These are phyloP conservation scores for Fraxinus americana DNA, from an alignment of 257 asterid species.

Conservation along the genomic window DNA sequence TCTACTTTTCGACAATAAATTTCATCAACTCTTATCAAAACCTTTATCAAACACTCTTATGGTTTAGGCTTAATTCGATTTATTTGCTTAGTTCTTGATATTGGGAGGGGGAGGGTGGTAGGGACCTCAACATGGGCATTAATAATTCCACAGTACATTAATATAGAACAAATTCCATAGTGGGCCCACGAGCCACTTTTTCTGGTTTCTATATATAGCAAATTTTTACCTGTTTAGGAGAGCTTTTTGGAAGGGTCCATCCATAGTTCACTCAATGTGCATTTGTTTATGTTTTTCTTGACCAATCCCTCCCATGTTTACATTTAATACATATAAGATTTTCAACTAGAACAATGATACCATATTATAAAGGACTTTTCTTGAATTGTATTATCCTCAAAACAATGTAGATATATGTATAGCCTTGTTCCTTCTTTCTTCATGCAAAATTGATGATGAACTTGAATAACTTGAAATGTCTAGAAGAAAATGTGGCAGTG, in stretches of 20 bases:
- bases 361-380: background rate
- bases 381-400: background rate
- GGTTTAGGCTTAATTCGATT: background rate
- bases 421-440: background rate
- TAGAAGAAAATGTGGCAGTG: background rate
- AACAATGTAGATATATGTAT: background rate
- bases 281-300: background rate
- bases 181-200: background rate
- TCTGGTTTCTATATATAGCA: background rate
- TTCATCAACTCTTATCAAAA: too few species aligned
- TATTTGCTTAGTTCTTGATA: background rate
- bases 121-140: background rate
- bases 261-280: too few species aligned
- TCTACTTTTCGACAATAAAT: too few species aligned
- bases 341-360: background rate
- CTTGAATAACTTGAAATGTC: background rate
- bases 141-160: background rate
- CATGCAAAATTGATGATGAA: background rate
- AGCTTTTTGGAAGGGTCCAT: background rate
- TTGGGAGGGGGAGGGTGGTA: background rate
- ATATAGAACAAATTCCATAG: background rate
- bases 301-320: background rate
- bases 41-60: too few species aligned
- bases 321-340: background rate
- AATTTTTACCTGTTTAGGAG: background rate